Base-by-base conservation (phyloP, 768 basidiomycete genomes). In the Termitomyces sp. region DNA sequence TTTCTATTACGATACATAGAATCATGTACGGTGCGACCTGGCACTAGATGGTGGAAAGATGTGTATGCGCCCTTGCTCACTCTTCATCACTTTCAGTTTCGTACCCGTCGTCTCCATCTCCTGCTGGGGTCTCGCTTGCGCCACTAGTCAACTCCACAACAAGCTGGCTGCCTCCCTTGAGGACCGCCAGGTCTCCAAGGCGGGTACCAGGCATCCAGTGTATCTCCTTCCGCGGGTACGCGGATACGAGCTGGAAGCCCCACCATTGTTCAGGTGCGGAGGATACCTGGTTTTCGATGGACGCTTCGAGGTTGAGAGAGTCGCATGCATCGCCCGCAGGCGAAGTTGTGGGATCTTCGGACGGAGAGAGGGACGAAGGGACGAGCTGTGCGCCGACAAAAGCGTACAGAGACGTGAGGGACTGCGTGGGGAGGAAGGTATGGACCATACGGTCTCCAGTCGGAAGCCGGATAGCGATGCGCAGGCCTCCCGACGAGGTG, bases 161-260 rank as follows among this genome's bases (percentile, higher is more conserved):
- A 25, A 52, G 50, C 25, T 47, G 46, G 57, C 74, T 79, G 32
- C 86, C 86, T 17, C 80, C 82, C 59, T 73, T 78, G 48, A 89
- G 67, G 16, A 69, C 75, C 14, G 77, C 76, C 1, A 85, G 66
- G 1, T 77, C 76, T 7, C 66, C 71, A 7, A 90, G 71, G 41
- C 63, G 72, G 21, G 64, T 58, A 25, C 67, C 69, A 0, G 67
- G 37, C 42, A 61, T 55, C 78, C 85, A 90, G 12, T 74, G 74
- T 52, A 89, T 78, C 68, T 83, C 83, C 42, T 71, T 72, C 52
- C 88, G 73, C 4, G 93, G 93, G 63, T 90, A 94, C 10, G 89
- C 79, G 2, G 79, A 78, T 3, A 73, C 73, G 28, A 95, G 72
- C 58, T 74, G 77, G 75, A 95, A 94, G 8, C 82, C 84, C 85